A percentile compares a stretch with the other conserved stretches of the same genome.
These are phyloP conservation scores for Microdochium bolleyi DNA, from an alignment of 2,329 filamentous ascomycete species.

Conservation along the genomic window DNA sequence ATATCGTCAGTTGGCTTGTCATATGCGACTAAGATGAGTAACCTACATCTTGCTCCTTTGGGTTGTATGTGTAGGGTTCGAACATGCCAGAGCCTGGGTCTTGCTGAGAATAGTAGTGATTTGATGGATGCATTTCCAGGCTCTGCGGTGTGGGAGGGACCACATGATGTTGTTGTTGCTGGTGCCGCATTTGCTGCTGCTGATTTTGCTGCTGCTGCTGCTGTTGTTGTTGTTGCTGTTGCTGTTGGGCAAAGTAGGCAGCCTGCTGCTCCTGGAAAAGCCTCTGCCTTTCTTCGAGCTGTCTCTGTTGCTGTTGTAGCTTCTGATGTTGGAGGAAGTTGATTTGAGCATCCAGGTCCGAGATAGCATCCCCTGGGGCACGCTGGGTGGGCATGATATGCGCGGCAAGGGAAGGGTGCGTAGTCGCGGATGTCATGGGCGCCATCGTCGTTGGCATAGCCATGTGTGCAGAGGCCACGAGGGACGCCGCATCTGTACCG, in stretches of 20 bases:
- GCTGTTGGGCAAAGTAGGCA: constrained; percentile 43
- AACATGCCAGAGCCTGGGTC: constrained; percentile 50
- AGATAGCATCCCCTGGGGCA: constrained; percentile 42
- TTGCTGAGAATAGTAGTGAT: constrained; percentile 52
- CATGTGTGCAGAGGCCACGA: constrained; percentile 25
- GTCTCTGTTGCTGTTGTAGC: constrained; percentile 51
- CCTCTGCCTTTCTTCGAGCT: constrained; percentile 48
- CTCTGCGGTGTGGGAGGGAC: constrained; percentile 77
- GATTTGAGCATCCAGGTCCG: constrained; percentile 57
- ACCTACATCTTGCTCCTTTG: constrained; percentile 61
- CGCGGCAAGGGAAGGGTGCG: constrained; percentile 37
- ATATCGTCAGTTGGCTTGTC: constrained; percentile 14
- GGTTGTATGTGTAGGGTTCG: constrained; percentile 58
- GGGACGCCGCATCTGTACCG: constrained; percentile 29
- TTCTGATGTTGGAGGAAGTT: constrained; percentile 58
- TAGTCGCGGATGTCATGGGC: constrained; percentile 36
- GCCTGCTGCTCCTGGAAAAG: constrained; percentile 30
- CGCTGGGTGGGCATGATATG: constrained; percentile 36
- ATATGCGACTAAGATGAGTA: constrained; percentile 2
- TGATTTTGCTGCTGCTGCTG: constrained; percentile 40
- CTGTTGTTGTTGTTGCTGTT: constrained; percentile 31
- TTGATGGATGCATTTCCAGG: constrained; percentile 62
- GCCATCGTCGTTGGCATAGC: constrained; percentile 36
- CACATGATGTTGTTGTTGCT: constrained; percentile 28
- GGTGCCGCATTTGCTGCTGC: constrained; percentile 28